These are phyloP conservation scores for Colletotrichum cereale DNA, from an alignment of 2,329 filamentous ascomycete genomes.

Conservation along the genomic window DNA sequence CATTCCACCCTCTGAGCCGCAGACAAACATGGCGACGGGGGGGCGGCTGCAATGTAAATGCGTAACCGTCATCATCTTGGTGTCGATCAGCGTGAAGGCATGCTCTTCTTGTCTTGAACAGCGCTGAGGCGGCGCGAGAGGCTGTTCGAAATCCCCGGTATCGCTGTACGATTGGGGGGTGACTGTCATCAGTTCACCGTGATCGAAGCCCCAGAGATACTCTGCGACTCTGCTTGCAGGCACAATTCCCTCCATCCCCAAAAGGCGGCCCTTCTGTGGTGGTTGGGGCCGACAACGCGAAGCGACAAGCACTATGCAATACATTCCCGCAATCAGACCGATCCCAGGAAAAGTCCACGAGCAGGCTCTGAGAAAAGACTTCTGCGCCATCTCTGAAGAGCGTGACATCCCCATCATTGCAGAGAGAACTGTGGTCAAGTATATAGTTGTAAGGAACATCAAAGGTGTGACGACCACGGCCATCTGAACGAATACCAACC, in stretches of 20 bases:
- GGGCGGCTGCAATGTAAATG: slow-evolving; percentile 49
- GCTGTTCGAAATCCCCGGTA: background rate
- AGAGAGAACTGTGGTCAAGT: background rate
- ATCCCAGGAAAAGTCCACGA: background rate
- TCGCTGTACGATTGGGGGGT: background rate
- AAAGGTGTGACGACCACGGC: background rate
- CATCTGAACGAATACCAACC: background rate
- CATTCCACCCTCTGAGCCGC: slow-evolving; percentile 59
- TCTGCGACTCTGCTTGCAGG: background rate
- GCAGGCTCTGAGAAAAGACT: background rate
- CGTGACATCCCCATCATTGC: too few relatives aligned
- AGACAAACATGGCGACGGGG: slow-evolving; percentile 57
- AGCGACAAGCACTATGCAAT: background rate
- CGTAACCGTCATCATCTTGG: slow-evolving; percentile 51
- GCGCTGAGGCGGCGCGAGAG: background rate
- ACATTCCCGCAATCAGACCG: background rate
- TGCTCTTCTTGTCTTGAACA: slow-evolving; percentile 6
- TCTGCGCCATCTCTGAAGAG: background rate
- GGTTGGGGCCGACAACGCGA: background rate
- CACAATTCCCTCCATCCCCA: background rate
- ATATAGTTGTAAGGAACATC: background rate
- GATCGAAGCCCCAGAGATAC: slow-evolving; percentile 5
- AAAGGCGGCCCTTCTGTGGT: background rate
- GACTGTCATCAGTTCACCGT: background rate
- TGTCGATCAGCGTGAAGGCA: slow-evolving; percentile 54